A percentile compares a stretch with the other conserved stretches of the same genome.
Conservation (phyloP, 2,329 filamentous ascomycete species). For the Neofusicoccum kwambonambiense region DNA sequence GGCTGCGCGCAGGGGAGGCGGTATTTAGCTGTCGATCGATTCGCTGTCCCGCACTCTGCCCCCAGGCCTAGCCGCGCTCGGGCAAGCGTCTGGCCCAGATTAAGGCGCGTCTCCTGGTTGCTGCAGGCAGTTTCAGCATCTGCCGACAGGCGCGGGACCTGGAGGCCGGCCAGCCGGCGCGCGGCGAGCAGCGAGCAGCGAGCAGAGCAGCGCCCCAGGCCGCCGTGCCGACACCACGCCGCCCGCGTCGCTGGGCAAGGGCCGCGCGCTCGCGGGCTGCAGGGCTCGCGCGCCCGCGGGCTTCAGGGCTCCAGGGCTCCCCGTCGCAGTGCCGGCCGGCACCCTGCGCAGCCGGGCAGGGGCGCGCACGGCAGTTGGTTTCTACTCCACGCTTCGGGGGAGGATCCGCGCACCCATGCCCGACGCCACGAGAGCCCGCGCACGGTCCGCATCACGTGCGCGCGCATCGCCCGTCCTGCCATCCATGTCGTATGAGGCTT, state of each 20-base stretch:
- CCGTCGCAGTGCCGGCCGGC: not conserved
- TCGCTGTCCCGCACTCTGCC: conserved; percentile 11
- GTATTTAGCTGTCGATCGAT: conserved; percentile 9
- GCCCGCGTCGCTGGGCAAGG: too few species aligned
- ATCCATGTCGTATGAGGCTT: conserved; percentile 12
- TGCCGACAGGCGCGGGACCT: conserved; percentile 4
- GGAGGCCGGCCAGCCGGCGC: not conserved
- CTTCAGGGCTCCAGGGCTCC: not conserved
- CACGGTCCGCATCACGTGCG: not conserved
- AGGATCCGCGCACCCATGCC: not conserved
- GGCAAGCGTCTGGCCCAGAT: conserved; percentile 2
- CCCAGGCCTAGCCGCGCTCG: conserved; percentile 2
- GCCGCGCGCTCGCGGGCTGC: too few species aligned
- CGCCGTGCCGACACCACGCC: not conserved
- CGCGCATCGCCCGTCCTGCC: not conserved
- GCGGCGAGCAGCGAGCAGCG: too few species aligned
- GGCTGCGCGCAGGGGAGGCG: not conserved
- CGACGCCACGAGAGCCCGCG: not conserved
- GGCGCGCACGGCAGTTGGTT: not conserved
- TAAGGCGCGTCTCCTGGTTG: conserved; percentile 4
- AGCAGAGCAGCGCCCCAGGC: too few species aligned
- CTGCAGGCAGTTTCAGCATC: conserved; percentile 10
- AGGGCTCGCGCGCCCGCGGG: too few species aligned
- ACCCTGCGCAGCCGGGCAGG: not conserved
- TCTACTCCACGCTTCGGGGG: not conserved